Conservation (phyloP, 495 filamentous ascomycete genomes). For the Filosporella fistucella region DNA sequence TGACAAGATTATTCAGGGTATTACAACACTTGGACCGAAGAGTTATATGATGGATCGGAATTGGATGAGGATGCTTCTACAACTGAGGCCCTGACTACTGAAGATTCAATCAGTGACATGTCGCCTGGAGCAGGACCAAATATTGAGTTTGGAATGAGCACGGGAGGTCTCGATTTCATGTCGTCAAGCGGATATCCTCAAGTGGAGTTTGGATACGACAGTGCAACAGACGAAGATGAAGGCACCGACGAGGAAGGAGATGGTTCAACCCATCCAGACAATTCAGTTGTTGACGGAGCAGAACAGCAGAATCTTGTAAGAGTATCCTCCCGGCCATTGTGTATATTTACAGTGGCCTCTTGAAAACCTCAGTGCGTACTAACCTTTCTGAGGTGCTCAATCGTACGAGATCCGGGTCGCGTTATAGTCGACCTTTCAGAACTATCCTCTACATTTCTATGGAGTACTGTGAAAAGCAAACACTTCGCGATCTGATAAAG, state of each 20-base stretch:
- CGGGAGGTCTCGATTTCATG: slow-evolving; percentile 87
- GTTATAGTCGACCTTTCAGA: slow-evolving; percentile 24
- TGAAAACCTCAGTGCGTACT: no score
- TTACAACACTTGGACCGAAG: slow-evolving; percentile 91
- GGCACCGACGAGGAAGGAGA: slow-evolving; percentile 34
- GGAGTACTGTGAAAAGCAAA: slow-evolving; percentile 96
- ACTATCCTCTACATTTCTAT: slow-evolving; percentile 78
- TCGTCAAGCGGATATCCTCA: slow-evolving; percentile 78
- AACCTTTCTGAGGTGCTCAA: slow-evolving; percentile 10
- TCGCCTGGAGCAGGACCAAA: slow-evolving; percentile 37
- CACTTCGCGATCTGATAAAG: slow-evolving; percentile 84
- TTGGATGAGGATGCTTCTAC: slow-evolving; percentile 51
- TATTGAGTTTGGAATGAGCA: slow-evolving; percentile 66
- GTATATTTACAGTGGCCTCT: no score
- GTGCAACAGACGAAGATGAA: slow-evolving; percentile 39
- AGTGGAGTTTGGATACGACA: slow-evolving; percentile 74
- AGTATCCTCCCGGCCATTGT: no score
- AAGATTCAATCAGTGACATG: slow-evolving; percentile 27
- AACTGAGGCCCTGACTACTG: slow-evolving; percentile 42
- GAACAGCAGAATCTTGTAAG: slow-evolving; percentile 15
- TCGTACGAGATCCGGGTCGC: slow-evolving; percentile 20
- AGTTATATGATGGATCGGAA: slow-evolving; percentile 48
- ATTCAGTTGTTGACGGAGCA: no score
- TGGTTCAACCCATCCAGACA: no score
- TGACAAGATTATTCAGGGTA: slow-evolving; percentile 42